Conservation (phyloP, 2,329 filamentous ascomycete genomes). For the Aspergillus sp. region DNA sequence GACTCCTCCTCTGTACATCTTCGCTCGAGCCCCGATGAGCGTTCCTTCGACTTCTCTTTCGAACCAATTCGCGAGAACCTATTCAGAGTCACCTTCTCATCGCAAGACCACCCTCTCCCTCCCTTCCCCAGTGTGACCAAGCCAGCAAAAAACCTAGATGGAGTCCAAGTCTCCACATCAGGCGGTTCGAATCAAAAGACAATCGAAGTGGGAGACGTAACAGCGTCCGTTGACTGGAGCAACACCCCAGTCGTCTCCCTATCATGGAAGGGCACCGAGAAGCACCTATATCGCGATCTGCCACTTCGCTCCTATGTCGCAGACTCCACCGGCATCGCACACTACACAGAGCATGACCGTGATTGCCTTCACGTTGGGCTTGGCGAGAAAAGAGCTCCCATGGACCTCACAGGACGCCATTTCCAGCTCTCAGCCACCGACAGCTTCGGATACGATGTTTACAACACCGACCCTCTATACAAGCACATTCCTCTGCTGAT, state of each 20-base stretch:
- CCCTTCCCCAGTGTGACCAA: slow-evolving; percentile 62
- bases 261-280: slow-evolving; percentile 51
- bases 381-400: slow-evolving; percentile 71
- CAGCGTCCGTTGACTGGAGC: slow-evolving; percentile 61
- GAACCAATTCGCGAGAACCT: slow-evolving; percentile 63
- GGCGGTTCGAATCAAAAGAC: slow-evolving; percentile 40
- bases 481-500: slow-evolving; percentile 75
- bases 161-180: slow-evolving; percentile 32
- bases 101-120: slow-evolving; percentile 62
- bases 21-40: slow-evolving; percentile 42
- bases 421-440: slow-evolving; percentile 70
- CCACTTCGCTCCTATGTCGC: slow-evolving; percentile 66
- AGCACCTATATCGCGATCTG: slow-evolving; percentile 63
- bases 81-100: slow-evolving; percentile 69
- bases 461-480: slow-evolving; percentile 71
- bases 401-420: slow-evolving; percentile 67
- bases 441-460: slow-evolving; percentile 72
- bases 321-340: slow-evolving; percentile 62
- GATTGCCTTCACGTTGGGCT: slow-evolving; percentile 68
- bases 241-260: slow-evolving; percentile 61
- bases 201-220: slow-evolving; percentile 53
- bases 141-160: slow-evolving; percentile 43
- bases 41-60: slow-evolving; percentile 61
- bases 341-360: slow-evolving; percentile 65
- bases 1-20: slow-evolving; percentile 42